A percentile compares a stretch with the other conserved stretches of the same genome.
phyloP scores from a whole-genome alignment of 192 early-diverging fungal species.

The Coemansia sp. region DNA sequence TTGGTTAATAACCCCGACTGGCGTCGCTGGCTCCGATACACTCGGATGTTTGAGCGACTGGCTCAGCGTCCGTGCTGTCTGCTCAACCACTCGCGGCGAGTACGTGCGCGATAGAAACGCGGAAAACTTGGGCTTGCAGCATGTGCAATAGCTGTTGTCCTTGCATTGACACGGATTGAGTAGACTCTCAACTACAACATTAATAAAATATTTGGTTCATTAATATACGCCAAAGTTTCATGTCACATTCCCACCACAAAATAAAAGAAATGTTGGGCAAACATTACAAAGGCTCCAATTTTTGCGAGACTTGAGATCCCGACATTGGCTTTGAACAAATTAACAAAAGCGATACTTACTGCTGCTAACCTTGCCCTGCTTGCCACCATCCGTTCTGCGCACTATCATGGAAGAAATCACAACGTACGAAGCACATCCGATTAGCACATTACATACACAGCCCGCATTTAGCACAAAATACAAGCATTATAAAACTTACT shows the following conservation, averaged over 20 bases:
- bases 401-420: slow-evolving; percentile 8
- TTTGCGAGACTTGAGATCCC: not conserved
- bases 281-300: too few species aligned
- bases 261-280: not conserved
- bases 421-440: not conserved
- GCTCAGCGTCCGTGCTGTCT: slow-evolving; percentile 25
- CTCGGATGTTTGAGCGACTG: slow-evolving; percentile 9
- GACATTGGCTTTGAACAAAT: not conserved
- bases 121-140: slow-evolving; percentile 45
- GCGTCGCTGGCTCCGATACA: slow-evolving; percentile 7
- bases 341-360: slow-evolving; percentile 8
- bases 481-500: not conserved
- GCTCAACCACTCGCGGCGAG: slow-evolving; percentile 35
- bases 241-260: not conserved
- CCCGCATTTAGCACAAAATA: too few species aligned
- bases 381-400: slow-evolving; percentile 1
- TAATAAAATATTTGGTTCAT: not conserved
- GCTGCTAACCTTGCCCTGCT: slow-evolving; percentile 14
- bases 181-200: slow-evolving; percentile 46
- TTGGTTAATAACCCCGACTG: not conserved
- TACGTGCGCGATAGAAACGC: slow-evolving; percentile 41
- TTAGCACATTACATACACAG: too few species aligned
- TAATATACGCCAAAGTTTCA: not conserved
- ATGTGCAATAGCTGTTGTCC: slow-evolving; percentile 37
- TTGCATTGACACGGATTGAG: slow-evolving; percentile 54